Evolutionary conservation across 2,329 filamentous ascomycete species (phyloP).

Genomic region (Trichoderma atroviride): DNA sequence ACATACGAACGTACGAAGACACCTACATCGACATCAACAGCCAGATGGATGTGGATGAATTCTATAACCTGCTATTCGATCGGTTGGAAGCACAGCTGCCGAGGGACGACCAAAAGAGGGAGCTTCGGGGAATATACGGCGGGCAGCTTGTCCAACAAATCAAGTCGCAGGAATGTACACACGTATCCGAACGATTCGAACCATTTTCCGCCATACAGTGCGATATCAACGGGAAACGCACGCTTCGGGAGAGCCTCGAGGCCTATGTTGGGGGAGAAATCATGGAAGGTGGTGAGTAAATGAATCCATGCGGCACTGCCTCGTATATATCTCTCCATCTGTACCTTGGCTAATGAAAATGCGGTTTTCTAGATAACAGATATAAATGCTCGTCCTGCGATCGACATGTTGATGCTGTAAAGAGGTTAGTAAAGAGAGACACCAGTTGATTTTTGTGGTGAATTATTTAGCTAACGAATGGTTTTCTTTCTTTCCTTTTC

Average conservation of each 20-base stretch:
- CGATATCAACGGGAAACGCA: slow-evolving; percentile 89
- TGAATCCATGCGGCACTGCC: background rate
- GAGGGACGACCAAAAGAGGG: slow-evolving; percentile 66
- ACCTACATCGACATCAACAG: slow-evolving; percentile 80
- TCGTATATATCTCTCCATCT: background rate
- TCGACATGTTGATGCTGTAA: slow-evolving; percentile 88
- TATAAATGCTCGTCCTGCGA: slow-evolving; percentile 95
- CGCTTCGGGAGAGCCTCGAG: slow-evolving; percentile 81
- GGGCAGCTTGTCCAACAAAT: slow-evolving; percentile 93
- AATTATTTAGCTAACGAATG: slow-evolving; percentile 27
- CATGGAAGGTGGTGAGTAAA: slow-evolving; percentile 76
- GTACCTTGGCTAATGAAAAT: background rate
- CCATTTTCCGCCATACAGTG: slow-evolving; percentile 94
- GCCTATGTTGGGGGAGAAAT: slow-evolving; percentile 97
- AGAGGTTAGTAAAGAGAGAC: slow-evolving; percentile 56
- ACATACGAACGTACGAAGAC: slow-evolving; percentile 82
- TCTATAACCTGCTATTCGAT: slow-evolving; percentile 92
- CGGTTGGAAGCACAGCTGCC: slow-evolving; percentile 83
- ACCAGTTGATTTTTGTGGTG: background rate
- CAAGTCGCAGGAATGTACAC: slow-evolving; percentile 89
- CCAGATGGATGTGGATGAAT: slow-evolving; percentile 98
- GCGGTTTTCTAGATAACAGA: slow-evolving; percentile 75
- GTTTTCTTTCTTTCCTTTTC: background rate
- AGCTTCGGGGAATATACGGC: slow-evolving; percentile 82
- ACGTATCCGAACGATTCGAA: slow-evolving; percentile 88